Conservation (phyloP, 352 stramenopile species). For the Phytopythium cucurbitacearum region DNA sequence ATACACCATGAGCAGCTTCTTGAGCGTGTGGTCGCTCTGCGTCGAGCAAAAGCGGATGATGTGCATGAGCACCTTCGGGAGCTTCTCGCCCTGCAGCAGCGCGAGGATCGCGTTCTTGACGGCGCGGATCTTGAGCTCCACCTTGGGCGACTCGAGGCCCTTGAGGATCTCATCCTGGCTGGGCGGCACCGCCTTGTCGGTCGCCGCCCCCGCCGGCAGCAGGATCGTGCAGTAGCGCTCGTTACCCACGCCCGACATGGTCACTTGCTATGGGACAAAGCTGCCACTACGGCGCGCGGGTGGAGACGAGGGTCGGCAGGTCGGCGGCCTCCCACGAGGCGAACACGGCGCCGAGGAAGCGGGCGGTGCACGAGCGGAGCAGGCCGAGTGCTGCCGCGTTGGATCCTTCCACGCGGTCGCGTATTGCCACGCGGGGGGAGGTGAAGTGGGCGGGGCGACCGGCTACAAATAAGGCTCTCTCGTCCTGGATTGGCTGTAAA, state of each 20-base stretch:
- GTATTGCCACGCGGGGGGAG: conserved; percentile 2
- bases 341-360: not conserved
- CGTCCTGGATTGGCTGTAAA: not conserved
- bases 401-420: conserved; percentile 21
- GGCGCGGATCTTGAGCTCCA: conserved; percentile 96
- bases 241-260: conserved; percentile 69
- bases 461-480: not conserved
- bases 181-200: conserved; percentile 58
- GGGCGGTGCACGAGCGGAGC: not conserved
- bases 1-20: conserved; percentile 99
- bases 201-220: conserved; percentile 49
- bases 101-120: conserved; percentile 98
- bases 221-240: conserved; percentile 86
- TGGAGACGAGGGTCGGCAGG: not conserved
- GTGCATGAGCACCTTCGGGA: conserved; percentile 99
- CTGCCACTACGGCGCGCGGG: not conserved
- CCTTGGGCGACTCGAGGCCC: conserved; percentile 93
- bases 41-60: conserved; percentile 99
- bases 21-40: conserved; percentile 98
- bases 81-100: conserved; percentile 97
- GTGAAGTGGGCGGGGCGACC: not conserved
- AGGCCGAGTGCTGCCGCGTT: not conserved
- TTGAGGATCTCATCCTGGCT: conserved; percentile 97
- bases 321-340: too few species aligned
- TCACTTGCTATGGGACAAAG: not conserved